Base-by-base conservation (phyloP, 768 basidiomycete genomes). In the Ephemerocybe angulata region DNA sequence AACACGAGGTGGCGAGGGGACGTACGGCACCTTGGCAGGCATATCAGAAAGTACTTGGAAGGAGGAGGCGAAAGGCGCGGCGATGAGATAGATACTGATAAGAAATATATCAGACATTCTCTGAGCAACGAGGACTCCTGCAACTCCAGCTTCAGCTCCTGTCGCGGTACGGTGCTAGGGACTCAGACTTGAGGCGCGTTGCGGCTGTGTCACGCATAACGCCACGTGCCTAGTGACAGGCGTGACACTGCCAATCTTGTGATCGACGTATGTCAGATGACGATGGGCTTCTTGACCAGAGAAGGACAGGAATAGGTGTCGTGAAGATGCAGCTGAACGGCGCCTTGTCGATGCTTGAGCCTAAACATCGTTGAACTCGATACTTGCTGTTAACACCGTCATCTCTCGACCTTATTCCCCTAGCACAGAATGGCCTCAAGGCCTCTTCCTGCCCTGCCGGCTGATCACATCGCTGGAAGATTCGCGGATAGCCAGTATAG, bases 301-400 rank as follows among this genome's bases (percentile, higher is more conserved):
- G 52, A 53, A 44, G 42, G 40, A 49, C 48, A n/a, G 48, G 54
- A 55, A 55, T 55, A 40, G 54, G 22, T n/a, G n/a, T n/a, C n/a
- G 35, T 52, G 31, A 25, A 42, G 50, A n/a, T 17, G 21, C 6
- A 22, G 31, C 43, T 41, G 44, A 29, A 33, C 21, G 43, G 37
- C 24, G 19, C 21, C 19, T 46, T 30, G 35, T 53, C 29, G 46
- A 12, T 35, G 8, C 21, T 30, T 30, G 22, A 19, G 27, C 13
- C 29, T 21, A 10, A 42, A n/a, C 29, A 13, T 33, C 31, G 8
- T 31, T 22, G 30, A 33, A 31, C 15, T 13, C 19, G 29, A 11
- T 24, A 35, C 31, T 21, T 33, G 48, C 21, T 31, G 15, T 50
- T 31, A 35, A 22, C 11, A n/a, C n/a, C n/a, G n/a, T n/a, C 12